Percentiles rank a stretch among this genome's conserved stretches.
These are phyloP conservation scores for Plenodomus lindquistii DNA, from an alignment of 2,329 filamentous ascomycete genomes.

Conservation along the genomic window DNA sequence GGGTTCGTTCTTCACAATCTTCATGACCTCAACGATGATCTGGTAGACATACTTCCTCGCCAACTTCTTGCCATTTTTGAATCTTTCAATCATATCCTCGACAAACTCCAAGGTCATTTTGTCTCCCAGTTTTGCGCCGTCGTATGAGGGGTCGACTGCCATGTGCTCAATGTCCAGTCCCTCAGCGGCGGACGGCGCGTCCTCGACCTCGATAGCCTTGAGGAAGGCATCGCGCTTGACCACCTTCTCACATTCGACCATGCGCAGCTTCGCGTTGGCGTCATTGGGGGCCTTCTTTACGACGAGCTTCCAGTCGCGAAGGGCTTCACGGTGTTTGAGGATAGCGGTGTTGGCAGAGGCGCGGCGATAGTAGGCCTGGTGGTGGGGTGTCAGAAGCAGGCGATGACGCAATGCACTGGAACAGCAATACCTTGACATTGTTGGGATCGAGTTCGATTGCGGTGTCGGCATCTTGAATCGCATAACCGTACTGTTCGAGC, in stretches of 20 bases:
- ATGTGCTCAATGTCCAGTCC: slow-evolving; percentile 88
- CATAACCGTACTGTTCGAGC: slow-evolving; percentile 91
- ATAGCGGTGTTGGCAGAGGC: slow-evolving; percentile 92
- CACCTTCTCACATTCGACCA: slow-evolving; percentile 92
- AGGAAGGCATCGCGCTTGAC: slow-evolving; percentile 92
- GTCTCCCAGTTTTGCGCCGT: slow-evolving; percentile 75
- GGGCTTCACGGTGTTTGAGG: slow-evolving; percentile 81
- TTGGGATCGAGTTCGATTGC: slow-evolving; percentile 86
- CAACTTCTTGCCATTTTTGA: slow-evolving; percentile 87
- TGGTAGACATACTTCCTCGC: slow-evolving; percentile 97
- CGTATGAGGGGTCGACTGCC: slow-evolving; percentile 78
- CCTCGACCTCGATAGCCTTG: slow-evolving; percentile 89
- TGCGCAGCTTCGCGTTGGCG: slow-evolving; percentile 86
- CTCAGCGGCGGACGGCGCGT: slow-evolving; percentile 89
- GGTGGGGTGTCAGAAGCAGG: slow-evolving; percentile 6
- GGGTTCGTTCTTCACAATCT: slow-evolving; percentile 87
- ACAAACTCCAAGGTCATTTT: slow-evolving; percentile 97
- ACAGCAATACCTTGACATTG: slow-evolving; percentile 77
- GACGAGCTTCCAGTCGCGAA: slow-evolving; percentile 90
- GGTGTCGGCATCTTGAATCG: slow-evolving; percentile 85
- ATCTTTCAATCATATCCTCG: slow-evolving; percentile 93
- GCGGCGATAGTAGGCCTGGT: slow-evolving; percentile 88
- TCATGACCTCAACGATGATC: slow-evolving; percentile 87
- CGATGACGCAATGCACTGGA: not conserved
- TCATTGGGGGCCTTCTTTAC: slow-evolving; percentile 85